A percentile compares a stretch with the other conserved stretches of the same genome.
Evolutionary conservation across 306 rosid genomes (phyloP).

Genomic region (Carpinus fangiana): DNA sequence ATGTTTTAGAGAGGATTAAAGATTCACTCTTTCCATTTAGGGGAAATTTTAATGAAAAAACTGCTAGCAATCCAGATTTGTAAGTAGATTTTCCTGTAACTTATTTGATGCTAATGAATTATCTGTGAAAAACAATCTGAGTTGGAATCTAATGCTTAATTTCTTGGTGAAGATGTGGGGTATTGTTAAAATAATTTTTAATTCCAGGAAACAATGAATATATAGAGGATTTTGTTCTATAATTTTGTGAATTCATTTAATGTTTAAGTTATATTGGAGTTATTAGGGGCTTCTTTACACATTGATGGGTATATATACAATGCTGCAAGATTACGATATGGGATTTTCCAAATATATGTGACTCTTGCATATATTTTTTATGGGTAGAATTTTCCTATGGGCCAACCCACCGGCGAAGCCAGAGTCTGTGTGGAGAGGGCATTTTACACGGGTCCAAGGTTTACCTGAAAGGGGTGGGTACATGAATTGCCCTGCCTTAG

Average conservation of each 20-base stretch:
- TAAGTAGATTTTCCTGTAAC: constrained; percentile 44
- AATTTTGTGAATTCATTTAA: neutral
- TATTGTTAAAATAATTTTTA: neutral
- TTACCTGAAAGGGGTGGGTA: too few relatives aligned
- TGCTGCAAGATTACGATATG: neutral
- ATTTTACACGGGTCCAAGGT: too few relatives aligned
- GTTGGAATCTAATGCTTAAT: neutral
- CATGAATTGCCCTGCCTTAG: too few relatives aligned
- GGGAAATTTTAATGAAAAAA: constrained; percentile 87
- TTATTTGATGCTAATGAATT: constrained; percentile 13
- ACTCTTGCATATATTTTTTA: neutral
- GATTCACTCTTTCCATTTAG: constrained; percentile 85
- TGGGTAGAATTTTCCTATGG: too few relatives aligned
- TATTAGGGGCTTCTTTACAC: neutral
- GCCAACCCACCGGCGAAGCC: too few relatives aligned
- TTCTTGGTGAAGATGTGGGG: neutral
- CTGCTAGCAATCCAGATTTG: constrained; percentile 84
- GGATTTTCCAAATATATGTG: neutral
- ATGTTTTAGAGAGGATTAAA: constrained; percentile 79
- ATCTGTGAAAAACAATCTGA: neutral
- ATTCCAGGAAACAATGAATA: neutral
- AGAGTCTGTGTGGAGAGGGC: too few relatives aligned
- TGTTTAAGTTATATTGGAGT: neutral
- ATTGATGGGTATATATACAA: neutral
- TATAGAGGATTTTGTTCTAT: neutral